Evolutionary conservation across 75 land plant genomes (phyloP).

Genomic region (Selaginella moellendorffii): DNA sequence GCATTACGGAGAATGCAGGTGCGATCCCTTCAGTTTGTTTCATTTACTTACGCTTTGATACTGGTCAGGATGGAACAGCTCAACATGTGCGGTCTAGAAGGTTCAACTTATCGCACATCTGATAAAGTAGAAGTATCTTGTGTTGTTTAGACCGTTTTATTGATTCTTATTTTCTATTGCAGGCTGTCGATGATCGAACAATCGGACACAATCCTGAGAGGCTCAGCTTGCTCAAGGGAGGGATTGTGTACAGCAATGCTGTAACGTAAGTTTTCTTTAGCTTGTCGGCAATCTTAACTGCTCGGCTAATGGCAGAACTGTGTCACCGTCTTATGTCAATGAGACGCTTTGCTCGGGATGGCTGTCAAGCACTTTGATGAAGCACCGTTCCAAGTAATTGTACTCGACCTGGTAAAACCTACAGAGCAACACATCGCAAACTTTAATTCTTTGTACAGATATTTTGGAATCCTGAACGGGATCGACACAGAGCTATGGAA

Average conservation of each 20-base stretch:
- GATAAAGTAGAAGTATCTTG: slow-evolving; percentile 34
- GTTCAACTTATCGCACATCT: slow-evolving; percentile 31
- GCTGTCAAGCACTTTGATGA: slow-evolving; percentile 40
- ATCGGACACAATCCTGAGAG: slow-evolving; percentile 66
- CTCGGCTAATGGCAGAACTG: slow-evolving; percentile 33
- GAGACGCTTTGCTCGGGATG: slow-evolving; percentile 59
- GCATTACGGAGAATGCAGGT: slow-evolving; percentile 68
- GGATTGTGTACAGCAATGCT: slow-evolving; percentile 59
- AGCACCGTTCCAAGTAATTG: slow-evolving; percentile 43
- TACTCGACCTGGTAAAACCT: neutral
- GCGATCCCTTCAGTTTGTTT: slow-evolving; percentile 9
- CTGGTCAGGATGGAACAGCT: slow-evolving; percentile 51
- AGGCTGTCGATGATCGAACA: slow-evolving; percentile 70
- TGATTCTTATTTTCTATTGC: slow-evolving; percentile 10
- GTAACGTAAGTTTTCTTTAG: slow-evolving; percentile 55
- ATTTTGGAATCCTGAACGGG: slow-evolving; percentile 49
- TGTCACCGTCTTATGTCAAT: slow-evolving; percentile 53
- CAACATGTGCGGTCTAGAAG: slow-evolving; percentile 46
- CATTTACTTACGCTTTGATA: neutral
- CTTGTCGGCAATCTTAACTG: too few species aligned
- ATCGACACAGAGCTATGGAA: slow-evolving; percentile 50
- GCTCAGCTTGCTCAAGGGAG: slow-evolving; percentile 55
- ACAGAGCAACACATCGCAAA: neutral
- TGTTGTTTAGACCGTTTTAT: neutral
- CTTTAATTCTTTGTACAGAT: slow-evolving; percentile 24